Base-by-base conservation (phyloP, 2,329 filamentous ascomycete species). In the Macrophomina pseudophaseolina region DNA sequence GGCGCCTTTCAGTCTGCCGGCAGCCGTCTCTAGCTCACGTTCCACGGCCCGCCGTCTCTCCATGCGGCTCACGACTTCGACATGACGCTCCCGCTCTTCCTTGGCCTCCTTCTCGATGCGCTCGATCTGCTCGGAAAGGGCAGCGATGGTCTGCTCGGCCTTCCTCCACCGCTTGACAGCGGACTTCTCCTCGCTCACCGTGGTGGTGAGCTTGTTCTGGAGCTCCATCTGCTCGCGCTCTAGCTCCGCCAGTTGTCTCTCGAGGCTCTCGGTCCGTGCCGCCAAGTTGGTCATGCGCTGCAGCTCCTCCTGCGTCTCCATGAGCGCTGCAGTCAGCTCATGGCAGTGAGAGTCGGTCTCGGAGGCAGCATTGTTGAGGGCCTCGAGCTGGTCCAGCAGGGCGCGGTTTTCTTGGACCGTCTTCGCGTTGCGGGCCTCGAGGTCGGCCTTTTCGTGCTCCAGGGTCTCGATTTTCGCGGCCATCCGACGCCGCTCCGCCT, bases 71-170 rank as follows among this genome's bases (percentile, higher is more conserved):
- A 97, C 82, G 46, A 97, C 86, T 74, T 97, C 92, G 35, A 87
- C 84, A 79, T 97, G 94, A 12, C 91, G 88, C 71, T 95, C 88
- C 30, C 88, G 87, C 76, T 98, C 94, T 72, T 93, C 88, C 51
- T 84, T 86, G 1, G 92, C 88, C 74, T 98, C 94, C 68, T 86
- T 86, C 75, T 98, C 94, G 75, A 99, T 95, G 69, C 87, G 86
- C 74, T 97, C 94, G 18, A 98, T 84, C 78, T 98, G 93, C 68
- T 93, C 90, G 74, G 97, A 91, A 68, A 99, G 85, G 70, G 92
- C 87, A 64, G 85, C 84, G 68, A 98, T 86, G 35, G 89, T 91
- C 44, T 88, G 85, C 80, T 98, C 93, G 0, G 95, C 93, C 73
- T 91, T 88, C 80, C 89, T 91, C 91, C 93, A 98, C 72, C 94